Evolutionary conservation across 225 moss, liverwort and hornwort species (phyloP), one percentile per base, ranked within the genome.

Genomic region (Polytrichum commune): DNA sequence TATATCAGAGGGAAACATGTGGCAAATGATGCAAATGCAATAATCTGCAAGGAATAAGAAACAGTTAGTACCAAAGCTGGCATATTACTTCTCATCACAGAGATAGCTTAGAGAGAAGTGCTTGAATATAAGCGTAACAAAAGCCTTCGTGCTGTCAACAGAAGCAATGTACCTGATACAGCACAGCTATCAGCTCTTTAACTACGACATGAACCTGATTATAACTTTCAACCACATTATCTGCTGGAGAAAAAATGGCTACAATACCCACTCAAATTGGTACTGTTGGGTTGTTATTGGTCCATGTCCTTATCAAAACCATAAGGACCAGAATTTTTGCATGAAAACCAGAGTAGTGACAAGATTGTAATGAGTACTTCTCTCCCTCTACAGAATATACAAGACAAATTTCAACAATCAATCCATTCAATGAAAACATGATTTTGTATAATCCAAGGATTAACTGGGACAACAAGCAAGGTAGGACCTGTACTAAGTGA

Each of bases 1-100:
- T 86, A 86, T 10, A 86, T 74, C 22, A 86, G 73, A 1, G 86
- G 86, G 5, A 83, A 86, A 76, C 86, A 86, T 30, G 81, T 61
- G 28, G 71, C 86, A 68, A 86, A 83, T 63, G 86, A 86, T 54
- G 86, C 86, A 25, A 86, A 35, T 22, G 80, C 83, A 20, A 86
- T 80, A 24, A 46, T 83, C 86, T 86, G 86, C 70, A 27, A 54
- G 56, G 67, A 71, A 60, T 35, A 4, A 18, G 60, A 67, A 58
- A 58, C 20, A 58, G 4, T 58, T 58, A 58, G 24, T 9, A 58
- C 58, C 58, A 46, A 46, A 46, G 46, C 13, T 38, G 38, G 38
- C 13, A 46, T 64, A 25, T 27, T 27, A 27, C 28, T 64, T 64
- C 64, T 27, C 64, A n/a, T n/a, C 60, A 20, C 60, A 60, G 24